A percentile compares a stretch with the other conserved stretches of the same genome.
Conservation (phyloP, 164 flowering plant species). For the Sedum album region DNA sequence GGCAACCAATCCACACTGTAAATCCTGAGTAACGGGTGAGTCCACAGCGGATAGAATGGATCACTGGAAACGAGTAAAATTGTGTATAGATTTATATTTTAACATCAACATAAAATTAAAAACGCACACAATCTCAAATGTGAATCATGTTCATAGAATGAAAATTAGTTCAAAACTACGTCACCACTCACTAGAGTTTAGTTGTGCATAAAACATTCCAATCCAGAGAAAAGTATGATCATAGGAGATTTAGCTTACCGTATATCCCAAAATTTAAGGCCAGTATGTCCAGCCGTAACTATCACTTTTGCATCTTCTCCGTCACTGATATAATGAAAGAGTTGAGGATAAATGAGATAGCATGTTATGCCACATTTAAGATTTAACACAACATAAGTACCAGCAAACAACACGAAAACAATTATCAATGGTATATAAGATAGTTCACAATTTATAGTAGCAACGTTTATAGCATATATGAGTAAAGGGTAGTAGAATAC, state of each 20-base stretch:
- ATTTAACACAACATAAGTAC: background rate
- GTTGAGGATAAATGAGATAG: background rate
- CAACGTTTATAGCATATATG: background rate
- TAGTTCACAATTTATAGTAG: background rate
- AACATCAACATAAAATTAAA: background rate
- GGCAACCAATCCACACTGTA: slow-evolving; percentile 72
- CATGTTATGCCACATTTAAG: background rate
- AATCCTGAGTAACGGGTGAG: slow-evolving; percentile 29
- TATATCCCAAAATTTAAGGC: slow-evolving; percentile 85
- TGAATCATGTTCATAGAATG: background rate
- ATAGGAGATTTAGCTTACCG: slow-evolving; percentile 39
- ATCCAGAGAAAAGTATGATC: background rate
- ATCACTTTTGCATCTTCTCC: slow-evolving; percentile 60
- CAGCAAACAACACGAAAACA: background rate
- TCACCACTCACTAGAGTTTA: no score
- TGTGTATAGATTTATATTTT: background rate
- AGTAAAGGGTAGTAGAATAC: background rate
- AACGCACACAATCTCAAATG: background rate
- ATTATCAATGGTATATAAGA: background rate
- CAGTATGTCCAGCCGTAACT: slow-evolving; percentile 71
- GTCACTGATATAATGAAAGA: slow-evolving; percentile 40
- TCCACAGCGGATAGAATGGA: slow-evolving; percentile 86
- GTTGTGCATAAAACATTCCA: background rate
- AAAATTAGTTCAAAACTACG: no score
- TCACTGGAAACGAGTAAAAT: slow-evolving; percentile 45